Conservation (phyloP, 192 early-diverging fungal genomes). For the Chytriomyces sp. region DNA sequence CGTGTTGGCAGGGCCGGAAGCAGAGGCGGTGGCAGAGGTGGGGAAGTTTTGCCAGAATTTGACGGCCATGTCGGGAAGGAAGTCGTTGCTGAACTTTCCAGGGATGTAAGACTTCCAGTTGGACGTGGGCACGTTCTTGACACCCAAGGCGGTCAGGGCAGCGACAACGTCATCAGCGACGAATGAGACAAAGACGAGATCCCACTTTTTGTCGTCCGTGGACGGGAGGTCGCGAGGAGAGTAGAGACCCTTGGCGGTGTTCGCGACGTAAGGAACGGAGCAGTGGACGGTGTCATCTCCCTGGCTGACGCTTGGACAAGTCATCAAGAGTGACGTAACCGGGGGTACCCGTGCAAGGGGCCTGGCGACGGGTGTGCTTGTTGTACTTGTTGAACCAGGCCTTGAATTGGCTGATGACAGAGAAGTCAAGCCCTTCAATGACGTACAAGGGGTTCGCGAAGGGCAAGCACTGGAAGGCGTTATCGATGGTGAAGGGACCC, state of each 20-base stretch:
- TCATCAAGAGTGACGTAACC: constrained; percentile 58
- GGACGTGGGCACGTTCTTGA: too few relatives aligned
- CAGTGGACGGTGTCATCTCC: constrained; percentile 55
- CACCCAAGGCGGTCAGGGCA: too few relatives aligned
- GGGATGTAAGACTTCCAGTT: too few relatives aligned
- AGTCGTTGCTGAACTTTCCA: neutral
- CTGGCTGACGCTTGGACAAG: constrained; percentile 39
- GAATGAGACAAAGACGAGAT: constrained; percentile 42
- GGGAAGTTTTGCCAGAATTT: constrained; percentile 12
- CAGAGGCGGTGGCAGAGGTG: neutral
- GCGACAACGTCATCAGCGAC: constrained; percentile 39
- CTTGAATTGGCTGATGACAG: constrained; percentile 39
- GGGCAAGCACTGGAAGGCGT: constrained; percentile 49
- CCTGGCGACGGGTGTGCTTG: too few relatives aligned
- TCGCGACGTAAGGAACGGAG: constrained; percentile 35
- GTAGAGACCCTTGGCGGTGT: too few relatives aligned
- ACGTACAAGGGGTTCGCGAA: constrained; percentile 47
- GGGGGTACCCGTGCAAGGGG: constrained; percentile 37
- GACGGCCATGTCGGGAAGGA: neutral
- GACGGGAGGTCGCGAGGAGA: constrained; percentile 29
- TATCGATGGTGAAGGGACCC: constrained; percentile 50
- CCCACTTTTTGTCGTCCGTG: constrained; percentile 8
- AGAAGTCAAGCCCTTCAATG: constrained; percentile 38
- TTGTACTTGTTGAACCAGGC: constrained; percentile 36
- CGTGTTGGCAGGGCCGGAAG: neutral